These are phyloP conservation scores for Nematocida parisii DNA, from an alignment of 371 early-diverging fungal genomes.

Conservation along the genomic window DNA sequence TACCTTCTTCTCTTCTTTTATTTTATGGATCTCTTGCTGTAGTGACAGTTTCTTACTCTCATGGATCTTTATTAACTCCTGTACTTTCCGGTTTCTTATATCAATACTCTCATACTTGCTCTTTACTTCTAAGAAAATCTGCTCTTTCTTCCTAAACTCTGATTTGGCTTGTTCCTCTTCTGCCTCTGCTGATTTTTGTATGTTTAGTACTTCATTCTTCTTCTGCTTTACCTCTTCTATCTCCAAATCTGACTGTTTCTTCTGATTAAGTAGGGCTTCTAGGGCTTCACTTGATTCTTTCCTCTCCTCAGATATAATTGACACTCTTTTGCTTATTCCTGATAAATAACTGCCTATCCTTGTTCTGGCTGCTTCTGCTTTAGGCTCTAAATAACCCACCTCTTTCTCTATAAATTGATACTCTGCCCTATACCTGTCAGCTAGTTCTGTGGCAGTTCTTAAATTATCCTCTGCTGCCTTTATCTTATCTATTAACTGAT, in stretches of 20 bases:
- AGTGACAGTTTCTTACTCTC: not conserved
- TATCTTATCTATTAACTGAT: constrained; percentile 80
- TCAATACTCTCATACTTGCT: not conserved
- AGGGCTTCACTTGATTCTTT: constrained; percentile 14
- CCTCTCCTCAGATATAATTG: constrained; percentile 6
- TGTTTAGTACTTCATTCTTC: constrained; percentile 74
- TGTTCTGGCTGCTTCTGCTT: constrained; percentile 75
- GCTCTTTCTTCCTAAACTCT: constrained; percentile 25
- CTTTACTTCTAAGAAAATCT: not conserved
- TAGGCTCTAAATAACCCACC: constrained; percentile 74
- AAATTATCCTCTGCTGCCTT: constrained; percentile 76
- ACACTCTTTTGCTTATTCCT: constrained; percentile 21
- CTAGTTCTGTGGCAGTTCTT: constrained; percentile 73
- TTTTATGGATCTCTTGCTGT: not conserved
- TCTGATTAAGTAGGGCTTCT: constrained; percentile 7
- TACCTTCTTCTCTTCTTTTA: not conserved
- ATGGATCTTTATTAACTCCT: not conserved
- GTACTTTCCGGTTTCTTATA: not conserved
- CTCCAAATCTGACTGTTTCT: constrained; percentile 61
- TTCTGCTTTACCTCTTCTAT: constrained; percentile 74
- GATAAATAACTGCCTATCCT: constrained; percentile 17
- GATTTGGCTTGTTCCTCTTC: constrained; percentile 6
- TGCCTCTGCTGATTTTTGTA: constrained; percentile 22
- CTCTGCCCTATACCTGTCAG: constrained; percentile 76
- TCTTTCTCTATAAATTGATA: constrained; percentile 67